These are phyloP conservation scores for Cardiospermum halicacabum DNA, from an alignment of 345 rosid species.

Conservation along the genomic window DNA sequence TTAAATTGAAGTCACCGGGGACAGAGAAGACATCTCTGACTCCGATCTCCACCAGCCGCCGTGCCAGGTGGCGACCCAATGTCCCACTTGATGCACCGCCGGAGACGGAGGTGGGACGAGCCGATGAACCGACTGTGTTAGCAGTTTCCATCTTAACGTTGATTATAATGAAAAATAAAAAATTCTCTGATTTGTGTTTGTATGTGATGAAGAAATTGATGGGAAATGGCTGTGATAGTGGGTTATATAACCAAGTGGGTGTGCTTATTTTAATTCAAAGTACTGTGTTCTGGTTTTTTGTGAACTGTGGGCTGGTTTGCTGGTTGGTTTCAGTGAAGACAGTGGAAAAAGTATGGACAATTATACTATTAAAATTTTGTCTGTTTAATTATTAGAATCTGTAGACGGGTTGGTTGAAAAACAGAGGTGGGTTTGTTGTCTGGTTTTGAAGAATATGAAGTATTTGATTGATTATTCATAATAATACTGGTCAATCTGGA, in stretches of 20 bases:
- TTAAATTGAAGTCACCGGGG: slow-evolving; percentile 67
- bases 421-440: neutral
- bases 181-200: neutral
- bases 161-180: neutral
- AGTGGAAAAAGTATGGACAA: neutral
- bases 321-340: neutral
- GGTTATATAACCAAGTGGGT: neutral
- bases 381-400: neutral
- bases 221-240: neutral
- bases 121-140: slow-evolving; percentile 31
- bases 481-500: neutral
- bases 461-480: neutral
- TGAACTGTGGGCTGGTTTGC: slow-evolving; percentile 8
- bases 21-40: slow-evolving; percentile 65
- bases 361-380: too few species aligned
- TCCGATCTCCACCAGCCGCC: slow-evolving; percentile 69
- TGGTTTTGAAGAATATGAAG: slow-evolving; percentile 2
- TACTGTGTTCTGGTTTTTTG: neutral
- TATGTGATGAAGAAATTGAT: neutral
- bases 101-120: slow-evolving; percentile 22
- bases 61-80: slow-evolving; percentile 52
- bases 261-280: neutral
- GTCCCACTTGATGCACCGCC: slow-evolving; percentile 30
- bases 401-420: neutral
- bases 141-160: slow-evolving; percentile 36